Evolutionary conservation across 2,329 filamentous ascomycete genomes (phyloP), one percentile per base, ranked within the genome.

Genomic region (Passalora sequoiae): DNA sequence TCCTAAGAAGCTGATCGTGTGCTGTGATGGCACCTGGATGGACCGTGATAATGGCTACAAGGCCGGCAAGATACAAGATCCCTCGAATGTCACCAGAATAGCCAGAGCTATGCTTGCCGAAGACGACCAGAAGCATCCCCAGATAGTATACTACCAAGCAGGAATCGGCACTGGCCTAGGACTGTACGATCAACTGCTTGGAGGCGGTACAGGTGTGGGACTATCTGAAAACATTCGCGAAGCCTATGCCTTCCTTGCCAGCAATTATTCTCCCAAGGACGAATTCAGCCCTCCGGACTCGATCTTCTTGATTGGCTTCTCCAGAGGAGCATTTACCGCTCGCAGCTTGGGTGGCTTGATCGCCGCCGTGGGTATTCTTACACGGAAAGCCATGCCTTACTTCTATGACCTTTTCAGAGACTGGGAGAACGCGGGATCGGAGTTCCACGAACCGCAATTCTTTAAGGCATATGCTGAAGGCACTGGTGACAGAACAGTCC

Each of bases 211-310:
- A 12, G 60, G 62, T 24, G 33, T 59, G 6, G 66, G 66, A 2
- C 49, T 69, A 4, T 55, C 54, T 8, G 64, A 64, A 46, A 64
- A 83, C 44, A 72, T 83, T 40, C 73, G 77, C 9, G 78, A 81
- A 58, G 75, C 77, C 1, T 83, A 83, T 56, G 69, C 73, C 4
- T 83, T 81, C 55, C 65, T 82, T 2, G 80, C 76, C 42, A 72
- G 75, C 53, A 83, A 82, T 61, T 81, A 81, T 54, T 49, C 58
- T 6, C 53, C 57, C 12, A 51, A 60, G 15, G 53, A 59, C 29
- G 33, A 50, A 13, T 47, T 59, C 17, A 56, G 57, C 39, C 42
- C 53, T 3, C 56, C 56, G 3, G 70, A 71, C 38, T 67, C 68
- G 8, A 69, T 72, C 30, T 72, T 66, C 54, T 51, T 72, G 3